Conservation (phyloP, 495 filamentous ascomycete genomes). For the Paragyromitra xinjiangensis region DNA sequence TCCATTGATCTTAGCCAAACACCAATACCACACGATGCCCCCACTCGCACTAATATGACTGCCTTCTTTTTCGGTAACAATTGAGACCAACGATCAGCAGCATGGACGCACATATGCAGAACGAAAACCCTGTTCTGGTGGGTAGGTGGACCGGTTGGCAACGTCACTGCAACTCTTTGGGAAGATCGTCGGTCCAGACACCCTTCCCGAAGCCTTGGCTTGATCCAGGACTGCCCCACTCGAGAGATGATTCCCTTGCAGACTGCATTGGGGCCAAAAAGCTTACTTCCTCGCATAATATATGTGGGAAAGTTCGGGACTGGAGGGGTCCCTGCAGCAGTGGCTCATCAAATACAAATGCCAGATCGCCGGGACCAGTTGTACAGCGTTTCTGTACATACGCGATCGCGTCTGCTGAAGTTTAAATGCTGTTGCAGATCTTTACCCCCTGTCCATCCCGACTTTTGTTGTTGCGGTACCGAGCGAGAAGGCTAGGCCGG, state of each 20-base stretch:
- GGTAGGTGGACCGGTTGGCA: constrained; percentile 34
- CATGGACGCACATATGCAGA: constrained; percentile 41
- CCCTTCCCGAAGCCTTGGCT: constrained; percentile 47
- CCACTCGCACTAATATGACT: constrained; percentile 13
- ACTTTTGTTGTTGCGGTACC: constrained; percentile 25
- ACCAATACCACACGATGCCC: constrained; percentile 4
- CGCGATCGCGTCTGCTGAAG: constrained; percentile 32
- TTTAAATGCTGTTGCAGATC: constrained; percentile 23
- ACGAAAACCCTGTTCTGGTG: constrained; percentile 38
- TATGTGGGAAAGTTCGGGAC: constrained; percentile 5
- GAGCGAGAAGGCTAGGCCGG: neutral
- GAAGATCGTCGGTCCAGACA: constrained; percentile 39
- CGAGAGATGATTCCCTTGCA: constrained; percentile 11
- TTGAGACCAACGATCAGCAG: constrained; percentile 42
- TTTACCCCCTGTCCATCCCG: constrained; percentile 26
- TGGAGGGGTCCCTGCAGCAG: constrained; percentile 34
- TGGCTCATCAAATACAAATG: constrained; percentile 15
- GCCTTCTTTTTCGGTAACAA: constrained; percentile 17
- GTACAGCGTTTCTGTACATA: constrained; percentile 29
- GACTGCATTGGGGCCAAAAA: constrained; percentile 18
- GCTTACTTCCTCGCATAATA: constrained; percentile 25
- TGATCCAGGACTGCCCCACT: constrained; percentile 20
- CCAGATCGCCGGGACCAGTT: constrained; percentile 36
- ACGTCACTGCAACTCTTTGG: constrained; percentile 37
- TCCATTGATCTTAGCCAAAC: constrained; percentile 4